Evolutionary conservation across 352 stramenopile species (phyloP).

Genomic region (Globisporangium nagaii): DNA sequence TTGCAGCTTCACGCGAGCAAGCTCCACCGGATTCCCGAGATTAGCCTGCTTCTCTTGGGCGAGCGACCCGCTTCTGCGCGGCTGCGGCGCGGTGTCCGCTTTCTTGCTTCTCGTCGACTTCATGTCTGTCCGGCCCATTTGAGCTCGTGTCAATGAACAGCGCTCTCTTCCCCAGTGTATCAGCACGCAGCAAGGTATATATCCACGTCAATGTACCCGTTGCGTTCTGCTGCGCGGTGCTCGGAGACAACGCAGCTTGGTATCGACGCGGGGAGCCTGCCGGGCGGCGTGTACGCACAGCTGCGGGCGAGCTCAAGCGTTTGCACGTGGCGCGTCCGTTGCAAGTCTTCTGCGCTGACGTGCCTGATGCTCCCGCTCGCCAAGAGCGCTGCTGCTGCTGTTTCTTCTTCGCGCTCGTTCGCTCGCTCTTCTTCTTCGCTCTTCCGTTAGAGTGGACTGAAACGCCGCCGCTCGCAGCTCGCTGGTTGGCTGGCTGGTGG

Average conservation of each 20-base stretch:
- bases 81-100: neutral
- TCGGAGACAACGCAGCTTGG: neutral
- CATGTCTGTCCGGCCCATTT: slow-evolving; percentile 21
- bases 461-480: neutral
- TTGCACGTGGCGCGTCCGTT: neutral
- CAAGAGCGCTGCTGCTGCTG: neutral
- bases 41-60: slow-evolving; percentile 32
- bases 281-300: neutral
- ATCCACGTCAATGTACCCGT: slow-evolving; percentile 4
- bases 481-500: neutral
- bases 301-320: neutral
- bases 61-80: slow-evolving; percentile 11
- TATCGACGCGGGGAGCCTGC: neutral
- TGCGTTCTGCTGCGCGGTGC: neutral
- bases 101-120: slow-evolving; percentile 31
- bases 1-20: slow-evolving; percentile 52
- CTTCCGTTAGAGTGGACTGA: neutral
- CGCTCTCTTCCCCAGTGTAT: neutral
- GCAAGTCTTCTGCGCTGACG: no score
- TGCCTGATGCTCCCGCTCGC: neutral
- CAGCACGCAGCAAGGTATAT: slow-evolving; percentile 3
- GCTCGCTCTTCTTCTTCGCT: slow-evolving; percentile 2
- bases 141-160: slow-evolving; percentile 2
- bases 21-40: slow-evolving; percentile 38
- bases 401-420: slow-evolving; percentile 1